Conservation (phyloP, 768 basidiomycete genomes). For the Mycena sanguinolenta region DNA sequence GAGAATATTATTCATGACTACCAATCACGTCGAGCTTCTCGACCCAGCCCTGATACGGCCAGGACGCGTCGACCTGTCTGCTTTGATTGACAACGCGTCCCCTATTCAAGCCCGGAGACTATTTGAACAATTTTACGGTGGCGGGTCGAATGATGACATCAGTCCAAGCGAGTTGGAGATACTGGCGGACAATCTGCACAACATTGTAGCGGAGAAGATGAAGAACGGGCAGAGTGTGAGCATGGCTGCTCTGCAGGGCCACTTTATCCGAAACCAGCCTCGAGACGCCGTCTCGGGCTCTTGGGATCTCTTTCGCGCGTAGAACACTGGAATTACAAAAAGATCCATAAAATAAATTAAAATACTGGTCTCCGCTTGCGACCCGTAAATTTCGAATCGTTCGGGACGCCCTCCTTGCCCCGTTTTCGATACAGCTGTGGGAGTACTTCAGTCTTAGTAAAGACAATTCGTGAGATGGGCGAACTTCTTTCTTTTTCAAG, state of each 20-base stretch:
- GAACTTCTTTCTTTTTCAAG: slow-evolving; percentile 94
- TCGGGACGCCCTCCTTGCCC: slow-evolving; percentile 88
- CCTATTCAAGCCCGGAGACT: slow-evolving; percentile 83
- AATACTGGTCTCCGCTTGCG: slow-evolving; percentile 87
- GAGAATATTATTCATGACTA: slow-evolving; percentile 98
- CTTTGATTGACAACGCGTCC: slow-evolving; percentile 89
- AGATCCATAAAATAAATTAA: slow-evolving; percentile 54
- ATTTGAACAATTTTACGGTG: slow-evolving; percentile 88
- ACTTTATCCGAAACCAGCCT: slow-evolving; percentile 86
- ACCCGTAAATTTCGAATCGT: slow-evolving; percentile 92
- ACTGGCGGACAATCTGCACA: slow-evolving; percentile 67
- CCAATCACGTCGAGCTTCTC: slow-evolving; percentile 91
- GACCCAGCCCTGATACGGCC: slow-evolving; percentile 97
- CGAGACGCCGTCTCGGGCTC: slow-evolving; percentile 66
- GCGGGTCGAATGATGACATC: slow-evolving; percentile 48
- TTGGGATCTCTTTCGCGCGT: slow-evolving; percentile 56
- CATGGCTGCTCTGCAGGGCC: slow-evolving; percentile 97
- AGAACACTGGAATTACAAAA: slow-evolving; percentile 32
- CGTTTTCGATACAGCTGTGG: slow-evolving; percentile 83
- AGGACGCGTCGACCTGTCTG: slow-evolving; percentile 91
- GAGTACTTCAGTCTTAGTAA: slow-evolving; percentile 17
- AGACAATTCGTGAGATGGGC: background rate
- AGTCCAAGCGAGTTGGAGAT: slow-evolving; percentile 52
- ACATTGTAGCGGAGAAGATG: slow-evolving; percentile 67
- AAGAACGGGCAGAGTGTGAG: slow-evolving; percentile 74